Evolutionary conservation across 768 basidiomycete species (phyloP).

Genomic region (Ramaria sp.): DNA sequence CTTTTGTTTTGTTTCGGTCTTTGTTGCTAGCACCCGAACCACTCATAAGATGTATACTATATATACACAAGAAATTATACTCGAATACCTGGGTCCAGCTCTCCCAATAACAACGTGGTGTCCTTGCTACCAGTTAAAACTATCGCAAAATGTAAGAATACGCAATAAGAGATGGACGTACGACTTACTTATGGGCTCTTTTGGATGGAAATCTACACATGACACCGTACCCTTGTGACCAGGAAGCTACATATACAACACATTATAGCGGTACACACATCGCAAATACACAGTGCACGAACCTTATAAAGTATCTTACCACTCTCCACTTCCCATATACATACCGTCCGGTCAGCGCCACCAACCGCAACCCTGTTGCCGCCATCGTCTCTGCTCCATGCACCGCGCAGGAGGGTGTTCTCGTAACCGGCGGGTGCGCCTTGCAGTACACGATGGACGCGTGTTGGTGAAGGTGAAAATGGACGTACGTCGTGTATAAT

Average conservation of each 20-base stretch:
- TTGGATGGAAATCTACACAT: constrained; percentile 92
- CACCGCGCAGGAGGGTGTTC: constrained; percentile 67
- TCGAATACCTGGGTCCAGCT: constrained; percentile 60
- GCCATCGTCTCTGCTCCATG: constrained; percentile 82
- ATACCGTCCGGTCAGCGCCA: constrained; percentile 80
- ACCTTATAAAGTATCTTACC: constrained; percentile 74
- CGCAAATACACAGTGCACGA: constrained; percentile 10
- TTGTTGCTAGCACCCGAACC: background rate
- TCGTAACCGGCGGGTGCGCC: constrained; percentile 96
- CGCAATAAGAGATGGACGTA: background rate
- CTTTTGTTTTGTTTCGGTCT: background rate
- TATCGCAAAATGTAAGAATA: constrained; percentile 19
- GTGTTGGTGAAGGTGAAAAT: constrained; percentile 76
- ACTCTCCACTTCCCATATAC: constrained; percentile 80
- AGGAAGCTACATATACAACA: constrained; percentile 46
- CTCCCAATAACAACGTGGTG: constrained; percentile 83
- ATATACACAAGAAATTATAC: constrained; percentile 21
- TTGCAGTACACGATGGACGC: constrained; percentile 66
- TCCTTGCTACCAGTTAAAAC: constrained; percentile 92
- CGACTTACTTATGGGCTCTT: constrained; percentile 82
- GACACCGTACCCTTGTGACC: constrained; percentile 97
- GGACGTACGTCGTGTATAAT: constrained; percentile 91
- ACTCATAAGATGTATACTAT: no score
- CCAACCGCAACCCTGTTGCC: constrained; percentile 80
- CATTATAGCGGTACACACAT: background rate